Evolutionary conservation across 495 filamentous ascomycete genomes (phyloP), one percentile per base, ranked within the genome.

Genomic region (Paragyromitra xinjiangensis): DNA sequence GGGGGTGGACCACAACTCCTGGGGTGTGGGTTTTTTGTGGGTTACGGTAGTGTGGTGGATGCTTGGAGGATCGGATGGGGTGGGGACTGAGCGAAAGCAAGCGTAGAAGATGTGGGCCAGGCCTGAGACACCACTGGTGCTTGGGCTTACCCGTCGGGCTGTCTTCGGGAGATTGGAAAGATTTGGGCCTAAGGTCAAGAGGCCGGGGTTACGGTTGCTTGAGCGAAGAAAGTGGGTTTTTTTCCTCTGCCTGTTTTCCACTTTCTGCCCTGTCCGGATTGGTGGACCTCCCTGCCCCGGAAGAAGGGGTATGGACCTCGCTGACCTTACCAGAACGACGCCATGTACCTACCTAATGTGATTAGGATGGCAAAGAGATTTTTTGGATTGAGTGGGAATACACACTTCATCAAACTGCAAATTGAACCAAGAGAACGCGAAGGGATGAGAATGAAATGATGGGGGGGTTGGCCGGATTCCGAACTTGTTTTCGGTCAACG

Each of bases 111-210:
- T 72, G 73, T 78, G 76, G 65, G 66, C 51, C 76, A 77, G 74
- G 64, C 55, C 74, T 78, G 76, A 78, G 76, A 78, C 76, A 78
- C 73, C 61, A 77, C 64, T 76, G 61, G 76, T 78, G 74, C 65
- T 78, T 68, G 73, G 77, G 71, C 76, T 77, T 78, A 79, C 77
- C 77, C 77, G 77, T 77, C 76, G 76, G 75, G 55, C 55, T 77
- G 39, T 78, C 73, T 77, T 78, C 76, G 76, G 77, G 77, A 79
- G 75, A 78, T 78, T 78, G 71, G 71, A 61, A 62, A 66, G 19
- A 79, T 79, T 76, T 76, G 59, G 74, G 74, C 69, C 69, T 71
- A 72, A 73, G 74, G 74, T 73, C 74, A 77, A 65, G 67, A 74
- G 53, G 56, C 62, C 64, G 64, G 77, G 75, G 66, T 51, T 64